Conservation (phyloP, 768 basidiomycete species). For the Russula virescens region DNA sequence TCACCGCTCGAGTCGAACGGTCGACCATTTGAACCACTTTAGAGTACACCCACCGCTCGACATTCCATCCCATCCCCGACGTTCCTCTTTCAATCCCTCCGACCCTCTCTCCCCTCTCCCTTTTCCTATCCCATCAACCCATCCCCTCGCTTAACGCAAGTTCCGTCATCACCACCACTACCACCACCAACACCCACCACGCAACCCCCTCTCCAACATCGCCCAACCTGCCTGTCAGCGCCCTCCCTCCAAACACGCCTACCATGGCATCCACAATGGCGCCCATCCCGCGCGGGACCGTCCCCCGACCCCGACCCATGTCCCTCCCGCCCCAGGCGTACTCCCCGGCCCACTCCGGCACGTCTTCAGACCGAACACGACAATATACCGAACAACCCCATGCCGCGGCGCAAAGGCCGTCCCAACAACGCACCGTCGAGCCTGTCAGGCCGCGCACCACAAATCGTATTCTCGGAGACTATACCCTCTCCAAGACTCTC, state of each 20-base stretch:
- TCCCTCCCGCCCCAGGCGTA: constrained; percentile 70
- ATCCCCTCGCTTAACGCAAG: not conserved
- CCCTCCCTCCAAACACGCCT: constrained; percentile 22
- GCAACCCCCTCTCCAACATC: constrained; percentile 26
- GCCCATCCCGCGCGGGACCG: constrained; percentile 25
- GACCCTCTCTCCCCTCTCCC: constrained; percentile 13
- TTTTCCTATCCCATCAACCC: constrained; percentile 5
- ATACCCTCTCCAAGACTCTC: constrained; percentile 92
- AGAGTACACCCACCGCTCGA: too few species aligned
- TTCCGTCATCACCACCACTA: too few species aligned
- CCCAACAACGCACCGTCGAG: constrained; percentile 24
- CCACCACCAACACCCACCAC: constrained; percentile 10
- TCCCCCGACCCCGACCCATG: constrained; percentile 50
- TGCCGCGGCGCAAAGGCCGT: constrained; percentile 9
- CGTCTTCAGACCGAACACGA: constrained; percentile 27
- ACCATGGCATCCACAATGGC: constrained; percentile 14
- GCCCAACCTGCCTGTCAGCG: constrained; percentile 31
- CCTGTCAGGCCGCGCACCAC: constrained; percentile 30
- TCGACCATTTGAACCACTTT: too few species aligned
- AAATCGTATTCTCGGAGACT: constrained; percentile 79
- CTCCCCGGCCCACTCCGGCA: constrained; percentile 29
- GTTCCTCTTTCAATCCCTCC: constrained; percentile 23
- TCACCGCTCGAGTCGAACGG: too few species aligned
- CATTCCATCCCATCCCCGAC: constrained; percentile 8
- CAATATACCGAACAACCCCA: constrained; percentile 26